Conservation (phyloP, 345 rosid species). For the Combretum micranthum region DNA sequence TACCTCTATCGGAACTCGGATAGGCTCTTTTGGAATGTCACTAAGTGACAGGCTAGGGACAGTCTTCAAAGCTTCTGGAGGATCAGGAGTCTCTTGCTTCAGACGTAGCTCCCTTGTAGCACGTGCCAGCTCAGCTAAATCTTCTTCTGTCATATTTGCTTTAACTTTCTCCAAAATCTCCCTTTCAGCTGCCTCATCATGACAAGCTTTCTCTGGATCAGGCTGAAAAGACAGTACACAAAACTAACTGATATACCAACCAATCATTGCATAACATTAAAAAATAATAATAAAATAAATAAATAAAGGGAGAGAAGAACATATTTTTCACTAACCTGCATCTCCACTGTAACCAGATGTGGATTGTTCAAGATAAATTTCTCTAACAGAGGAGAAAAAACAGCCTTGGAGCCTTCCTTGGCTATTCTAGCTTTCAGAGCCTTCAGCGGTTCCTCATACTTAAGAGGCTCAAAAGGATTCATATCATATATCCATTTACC, state of each 20-base stretch:
- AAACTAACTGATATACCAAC: too few species aligned
- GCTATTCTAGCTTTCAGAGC: constrained; percentile 76
- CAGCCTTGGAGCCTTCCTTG: constrained; percentile 85
- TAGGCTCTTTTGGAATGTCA: constrained; percentile 92
- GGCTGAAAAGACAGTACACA: constrained; percentile 28
- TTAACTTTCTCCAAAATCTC: constrained; percentile 59
- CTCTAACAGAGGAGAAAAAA: constrained; percentile 89
- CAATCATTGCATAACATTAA: too few species aligned
- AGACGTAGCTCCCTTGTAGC: constrained; percentile 77
- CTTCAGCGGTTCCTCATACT: constrained; percentile 77
- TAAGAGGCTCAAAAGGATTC: constrained; percentile 96
- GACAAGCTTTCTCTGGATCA: constrained; percentile 85
- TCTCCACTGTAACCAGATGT: constrained; percentile 84
- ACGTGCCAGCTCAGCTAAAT: constrained; percentile 85
- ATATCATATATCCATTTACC: constrained; percentile 98
- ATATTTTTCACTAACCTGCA: constrained; percentile 70
- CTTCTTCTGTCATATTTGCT: constrained; percentile 81
- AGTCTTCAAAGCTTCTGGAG: constrained; percentile 79
- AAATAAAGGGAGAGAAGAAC: too few species aligned
- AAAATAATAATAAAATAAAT: too few species aligned
- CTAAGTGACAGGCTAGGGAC: constrained; percentile 70
- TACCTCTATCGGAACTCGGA: constrained; percentile 71
- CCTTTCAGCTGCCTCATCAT: constrained; percentile 79
- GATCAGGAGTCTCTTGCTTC: constrained; percentile 95
- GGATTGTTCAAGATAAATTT: constrained; percentile 71